These are phyloP conservation scores for Erodium moschatum DNA, from an alignment of 441 rosid genomes.

Conservation along the genomic window DNA sequence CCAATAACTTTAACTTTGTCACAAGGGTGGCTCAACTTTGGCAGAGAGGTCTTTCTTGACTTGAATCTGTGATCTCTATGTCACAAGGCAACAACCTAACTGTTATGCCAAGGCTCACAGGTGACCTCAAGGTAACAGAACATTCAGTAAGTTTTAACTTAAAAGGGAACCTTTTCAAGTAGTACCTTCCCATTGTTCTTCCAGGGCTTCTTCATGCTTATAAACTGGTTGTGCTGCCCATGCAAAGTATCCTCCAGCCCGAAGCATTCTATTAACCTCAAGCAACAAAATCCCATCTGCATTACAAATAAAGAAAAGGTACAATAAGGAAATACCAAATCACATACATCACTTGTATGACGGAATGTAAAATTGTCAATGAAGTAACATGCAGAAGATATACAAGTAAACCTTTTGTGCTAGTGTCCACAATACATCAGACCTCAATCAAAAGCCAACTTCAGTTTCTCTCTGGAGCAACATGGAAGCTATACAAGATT, in stretches of 20 bases:
- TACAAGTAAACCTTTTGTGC: not conserved
- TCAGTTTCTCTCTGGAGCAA: not conserved
- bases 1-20: not conserved
- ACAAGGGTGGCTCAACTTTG: not conserved
- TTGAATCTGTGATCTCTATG: not conserved
- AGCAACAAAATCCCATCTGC: conserved; percentile 93
- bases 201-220: conserved; percentile 70
- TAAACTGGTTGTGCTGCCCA: conserved; percentile 99
- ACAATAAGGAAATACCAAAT: conserved; percentile 21
- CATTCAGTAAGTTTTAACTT: not conserved
- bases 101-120: not conserved
- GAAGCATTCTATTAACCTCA: conserved; percentile 91
- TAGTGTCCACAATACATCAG: not conserved
- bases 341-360: not conserved
- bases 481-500: not conserved
- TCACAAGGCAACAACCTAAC: not conserved
- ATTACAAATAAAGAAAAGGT: conserved; percentile 19
- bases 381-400: not conserved
- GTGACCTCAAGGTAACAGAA: not conserved
- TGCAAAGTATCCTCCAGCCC: conserved; percentile 89
- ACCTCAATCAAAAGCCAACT: not conserved
- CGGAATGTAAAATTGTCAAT: not conserved
- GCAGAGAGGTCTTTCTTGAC: not conserved
- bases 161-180: conserved; percentile 13
- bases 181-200: conserved; percentile 94